Percentiles rank a stretch among this genome's conserved stretches.
These are phyloP conservation scores for Thielaviopsis populi DNA, from an alignment of 2,329 filamentous ascomycete genomes.

Conservation along the genomic window DNA sequence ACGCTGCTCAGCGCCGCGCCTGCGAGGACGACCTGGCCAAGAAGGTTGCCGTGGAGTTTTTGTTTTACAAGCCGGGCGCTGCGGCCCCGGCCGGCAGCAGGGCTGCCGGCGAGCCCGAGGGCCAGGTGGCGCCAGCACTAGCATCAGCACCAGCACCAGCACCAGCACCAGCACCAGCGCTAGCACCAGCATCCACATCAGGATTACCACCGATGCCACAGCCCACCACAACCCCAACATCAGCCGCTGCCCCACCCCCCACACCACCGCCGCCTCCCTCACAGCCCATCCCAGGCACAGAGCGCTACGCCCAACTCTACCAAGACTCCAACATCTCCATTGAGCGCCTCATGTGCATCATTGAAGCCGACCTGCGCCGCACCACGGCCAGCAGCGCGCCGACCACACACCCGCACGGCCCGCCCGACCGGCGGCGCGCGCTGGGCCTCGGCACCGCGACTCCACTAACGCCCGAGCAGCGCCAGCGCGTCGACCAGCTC, in stretches of 20 bases:
- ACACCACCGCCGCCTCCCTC: not conserved
- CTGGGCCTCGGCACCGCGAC: constrained; percentile 14
- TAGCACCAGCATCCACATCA: not conserved
- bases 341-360: constrained; percentile 22
- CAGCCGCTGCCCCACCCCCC: not conserved
- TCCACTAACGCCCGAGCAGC: constrained; percentile 8
- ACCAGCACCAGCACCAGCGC: not conserved
- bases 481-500: constrained; percentile 15
- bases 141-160: not conserved
- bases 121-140: too few species aligned
- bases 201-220: not conserved
- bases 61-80: constrained; percentile 12
- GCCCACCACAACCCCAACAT: not conserved
- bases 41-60: constrained; percentile 14
- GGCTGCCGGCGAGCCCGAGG: too few species aligned
- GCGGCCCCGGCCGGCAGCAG: not conserved
- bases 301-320: constrained; percentile 17
- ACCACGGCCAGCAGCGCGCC: constrained; percentile 18
- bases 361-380: constrained; percentile 24
- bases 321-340: constrained; percentile 16
- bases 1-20: constrained; percentile 2
- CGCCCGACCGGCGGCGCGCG: constrained; percentile 7
- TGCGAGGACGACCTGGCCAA: constrained; percentile 12
- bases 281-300: constrained; percentile 9
- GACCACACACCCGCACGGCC: not conserved